Evolutionary conservation across 306 rosid genomes (phyloP).

Genomic region (Geum urbanum): DNA sequence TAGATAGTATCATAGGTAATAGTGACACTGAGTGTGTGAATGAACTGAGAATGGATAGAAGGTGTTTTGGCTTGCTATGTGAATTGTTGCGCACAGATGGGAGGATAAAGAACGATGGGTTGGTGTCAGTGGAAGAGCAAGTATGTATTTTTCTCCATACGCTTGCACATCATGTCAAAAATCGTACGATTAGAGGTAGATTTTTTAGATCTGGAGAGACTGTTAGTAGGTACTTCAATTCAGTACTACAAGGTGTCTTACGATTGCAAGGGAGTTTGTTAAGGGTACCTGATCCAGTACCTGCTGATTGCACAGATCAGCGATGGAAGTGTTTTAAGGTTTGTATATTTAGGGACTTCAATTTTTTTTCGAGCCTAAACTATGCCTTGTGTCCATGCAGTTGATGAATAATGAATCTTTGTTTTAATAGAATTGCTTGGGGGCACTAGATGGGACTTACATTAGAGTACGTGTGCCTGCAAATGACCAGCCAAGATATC

Average conservation of each 20-base stretch:
- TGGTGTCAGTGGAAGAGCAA: background rate
- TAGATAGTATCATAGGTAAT: background rate
- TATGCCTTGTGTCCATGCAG: background rate
- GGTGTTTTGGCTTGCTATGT: background rate
- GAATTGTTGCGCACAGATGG: background rate
- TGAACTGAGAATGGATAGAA: slow-evolving; percentile 1
- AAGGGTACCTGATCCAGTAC: background rate
- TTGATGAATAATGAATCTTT: background rate
- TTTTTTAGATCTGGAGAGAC: background rate
- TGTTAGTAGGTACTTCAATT: background rate
- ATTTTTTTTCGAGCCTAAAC: background rate
- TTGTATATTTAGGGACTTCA: background rate
- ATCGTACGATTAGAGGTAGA: background rate
- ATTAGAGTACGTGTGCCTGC: background rate
- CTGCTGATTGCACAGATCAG: background rate
- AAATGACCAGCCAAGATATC: background rate
- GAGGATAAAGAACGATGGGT: background rate
- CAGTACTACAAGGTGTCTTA: background rate
- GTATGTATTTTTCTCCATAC: background rate
- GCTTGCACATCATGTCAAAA: slow-evolving; percentile 9
- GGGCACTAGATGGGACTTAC: slow-evolving; percentile 2
- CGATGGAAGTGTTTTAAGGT: background rate
- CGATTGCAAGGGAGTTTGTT: background rate
- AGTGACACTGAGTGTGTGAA: background rate
- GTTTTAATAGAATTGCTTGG: slow-evolving; percentile 6